These are phyloP conservation scores for Puccinia sorghi DNA, from an alignment of 1,284 basidiomycete species.

Conservation along the genomic window DNA sequence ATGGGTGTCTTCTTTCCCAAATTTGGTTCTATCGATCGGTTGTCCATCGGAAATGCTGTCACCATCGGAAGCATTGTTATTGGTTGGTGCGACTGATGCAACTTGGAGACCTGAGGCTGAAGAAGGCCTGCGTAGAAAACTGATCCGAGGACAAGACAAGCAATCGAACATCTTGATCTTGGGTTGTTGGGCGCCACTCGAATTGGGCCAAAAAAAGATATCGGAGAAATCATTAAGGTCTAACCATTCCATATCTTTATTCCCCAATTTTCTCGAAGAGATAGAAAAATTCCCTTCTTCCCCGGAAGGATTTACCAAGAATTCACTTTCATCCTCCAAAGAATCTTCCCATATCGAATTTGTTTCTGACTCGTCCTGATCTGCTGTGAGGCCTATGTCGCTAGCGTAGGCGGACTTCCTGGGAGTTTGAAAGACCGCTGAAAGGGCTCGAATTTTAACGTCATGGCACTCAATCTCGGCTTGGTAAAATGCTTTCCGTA, in stretches of 20 bases:
- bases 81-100: neutral
- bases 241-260: slow-evolving; percentile 54
- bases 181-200: slow-evolving; percentile 51
- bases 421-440: slow-evolving; percentile 74
- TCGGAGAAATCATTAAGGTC: slow-evolving; percentile 58
- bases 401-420: slow-evolving; percentile 61
- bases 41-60: slow-evolving; percentile 59
- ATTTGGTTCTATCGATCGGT: slow-evolving; percentile 65
- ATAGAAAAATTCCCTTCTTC: slow-evolving; percentile 11
- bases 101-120: slow-evolving; percentile 20
- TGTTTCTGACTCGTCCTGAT: slow-evolving; percentile 47
- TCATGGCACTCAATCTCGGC: slow-evolving; percentile 79
- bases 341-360: slow-evolving; percentile 46
- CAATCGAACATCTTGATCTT: slow-evolving; percentile 49
- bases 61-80: slow-evolving; percentile 29
- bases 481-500: slow-evolving; percentile 89
- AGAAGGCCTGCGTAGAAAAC: slow-evolving; percentile 46
- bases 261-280: neutral
- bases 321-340: slow-evolving; percentile 31
- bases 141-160: slow-evolving; percentile 44
- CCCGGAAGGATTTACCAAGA: slow-evolving; percentile 26
- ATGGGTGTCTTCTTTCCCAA: slow-evolving; percentile 83
- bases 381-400: slow-evolving; percentile 40
- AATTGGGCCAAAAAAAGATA: slow-evolving; percentile 53
- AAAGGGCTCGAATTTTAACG: slow-evolving; percentile 74